Conservation (phyloP, 139 green algal genomes). For the Haematococcus sp. region DNA sequence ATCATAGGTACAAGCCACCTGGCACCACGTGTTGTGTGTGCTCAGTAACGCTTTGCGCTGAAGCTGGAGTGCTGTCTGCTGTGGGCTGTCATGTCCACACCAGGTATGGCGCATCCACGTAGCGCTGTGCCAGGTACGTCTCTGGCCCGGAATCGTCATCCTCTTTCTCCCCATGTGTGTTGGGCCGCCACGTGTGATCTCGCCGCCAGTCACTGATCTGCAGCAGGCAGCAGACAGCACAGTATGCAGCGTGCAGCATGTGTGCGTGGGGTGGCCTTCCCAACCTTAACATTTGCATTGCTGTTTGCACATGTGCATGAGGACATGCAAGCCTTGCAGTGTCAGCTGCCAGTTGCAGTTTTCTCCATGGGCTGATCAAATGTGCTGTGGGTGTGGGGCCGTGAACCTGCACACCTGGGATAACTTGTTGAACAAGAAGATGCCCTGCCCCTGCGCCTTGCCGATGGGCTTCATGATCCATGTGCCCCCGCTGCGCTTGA, state of each 20-base stretch:
- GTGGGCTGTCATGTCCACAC: background rate
- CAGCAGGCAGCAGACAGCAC: no score
- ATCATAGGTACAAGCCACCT: no score
- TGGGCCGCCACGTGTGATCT: slow-evolving; percentile 48
- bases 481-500: slow-evolving; percentile 58
- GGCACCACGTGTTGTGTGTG: no score
- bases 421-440: slow-evolving; percentile 89
- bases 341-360: no score
- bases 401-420: slow-evolving; percentile 52
- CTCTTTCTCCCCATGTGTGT: background rate
- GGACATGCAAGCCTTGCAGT: no score
- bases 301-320: no score
- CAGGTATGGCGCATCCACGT: slow-evolving; percentile 37
- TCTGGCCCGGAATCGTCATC: slow-evolving; percentile 49
- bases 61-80: no score
- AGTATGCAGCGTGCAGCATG: no score
- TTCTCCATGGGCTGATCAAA: no score
- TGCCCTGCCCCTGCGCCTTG: slow-evolving; percentile 74
- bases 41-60: no score
- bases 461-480: slow-evolving; percentile 91
- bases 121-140: slow-evolving; percentile 74
- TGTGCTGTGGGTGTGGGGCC: background rate
- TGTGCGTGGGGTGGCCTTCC: no score
- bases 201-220: slow-evolving; percentile 64
- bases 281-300: no score